phyloP scores from a whole-genome alignment of 2,329 filamentous ascomycete species.

The Apiospora saccharicola region DNA sequence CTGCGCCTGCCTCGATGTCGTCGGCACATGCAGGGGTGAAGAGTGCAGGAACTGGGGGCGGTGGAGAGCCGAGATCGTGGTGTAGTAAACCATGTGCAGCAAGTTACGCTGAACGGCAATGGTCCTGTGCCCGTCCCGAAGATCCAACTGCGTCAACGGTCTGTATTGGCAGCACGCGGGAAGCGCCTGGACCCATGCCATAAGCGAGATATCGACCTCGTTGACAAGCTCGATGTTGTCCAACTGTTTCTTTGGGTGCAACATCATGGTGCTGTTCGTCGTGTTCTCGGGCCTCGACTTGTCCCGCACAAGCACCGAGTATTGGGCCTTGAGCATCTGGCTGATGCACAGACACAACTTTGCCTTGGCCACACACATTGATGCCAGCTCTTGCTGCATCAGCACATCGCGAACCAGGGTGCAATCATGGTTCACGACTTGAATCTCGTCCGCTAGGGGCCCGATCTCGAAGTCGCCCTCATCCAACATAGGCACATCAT shows the following conservation, averaged over 20 bases:
- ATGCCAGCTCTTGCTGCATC: conserved; percentile 80
- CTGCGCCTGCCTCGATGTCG: conserved; percentile 72
- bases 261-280: conserved; percentile 82
- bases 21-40: conserved; percentile 61
- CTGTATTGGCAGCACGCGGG: conserved; percentile 76
- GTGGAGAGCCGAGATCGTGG: conserved; percentile 88
- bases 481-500: conserved; percentile 89
- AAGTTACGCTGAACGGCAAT: conserved; percentile 79
- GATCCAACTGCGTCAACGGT: conserved; percentile 59
- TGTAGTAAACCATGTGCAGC: conserved; percentile 92
- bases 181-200: conserved; percentile 77
- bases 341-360: conserved; percentile 90
- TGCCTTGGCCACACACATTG: conserved; percentile 91
- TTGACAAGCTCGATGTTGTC: conserved; percentile 84
- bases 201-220: conserved; percentile 79
- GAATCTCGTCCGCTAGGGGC: conserved; percentile 70
- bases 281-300: conserved; percentile 80
- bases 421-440: conserved; percentile 74
- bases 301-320: conserved; percentile 87
- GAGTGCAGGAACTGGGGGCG: conserved; percentile 88
- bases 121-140: conserved; percentile 66
- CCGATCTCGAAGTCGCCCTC: conserved; percentile 85
- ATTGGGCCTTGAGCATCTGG: conserved; percentile 88
- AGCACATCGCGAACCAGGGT: conserved; percentile 72
- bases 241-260: conserved; percentile 86